phyloP scores from a whole-genome alignment of 2,329 filamentous ascomycete species.

The Eutypa lata region DNA sequence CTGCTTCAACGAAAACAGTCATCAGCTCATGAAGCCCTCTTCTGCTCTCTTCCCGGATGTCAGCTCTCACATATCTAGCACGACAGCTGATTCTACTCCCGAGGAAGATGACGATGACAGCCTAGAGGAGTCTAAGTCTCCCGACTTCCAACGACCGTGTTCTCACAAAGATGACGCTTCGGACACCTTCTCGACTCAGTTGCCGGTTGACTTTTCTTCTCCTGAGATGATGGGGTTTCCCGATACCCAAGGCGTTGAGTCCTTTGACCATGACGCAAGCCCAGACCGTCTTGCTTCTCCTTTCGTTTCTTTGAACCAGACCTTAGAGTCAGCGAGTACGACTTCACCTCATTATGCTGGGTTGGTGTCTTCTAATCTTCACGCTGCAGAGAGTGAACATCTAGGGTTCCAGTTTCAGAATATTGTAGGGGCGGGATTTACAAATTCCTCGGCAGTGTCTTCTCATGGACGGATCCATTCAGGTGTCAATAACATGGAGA shows the following conservation, averaged over 20 bases:
- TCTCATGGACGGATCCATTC: background rate
- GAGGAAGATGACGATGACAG: slow-evolving; percentile 11
- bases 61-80: slow-evolving; percentile 16
- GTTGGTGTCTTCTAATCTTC: background rate
- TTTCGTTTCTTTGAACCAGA: background rate
- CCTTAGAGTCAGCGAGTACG: background rate
- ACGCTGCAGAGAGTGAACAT: background rate
- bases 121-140: slow-evolving; percentile 10
- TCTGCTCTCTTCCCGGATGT: slow-evolving; percentile 32
- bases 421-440: background rate
- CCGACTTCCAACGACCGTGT: slow-evolving; percentile 7
- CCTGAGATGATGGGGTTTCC: slow-evolving; percentile 12
- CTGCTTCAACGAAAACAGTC: slow-evolving; percentile 25
- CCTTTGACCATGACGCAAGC: background rate
- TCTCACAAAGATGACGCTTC: slow-evolving; percentile 11
- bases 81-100: slow-evolving; percentile 14
- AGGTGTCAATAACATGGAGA: background rate
- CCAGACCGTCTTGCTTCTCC: background rate
- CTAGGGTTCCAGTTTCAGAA: background rate
- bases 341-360: background rate
- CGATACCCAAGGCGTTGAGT: slow-evolving; percentile 7
- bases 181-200: slow-evolving; percentile 21
- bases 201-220: slow-evolving; percentile 17
- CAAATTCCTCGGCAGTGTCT: background rate
- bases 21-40: slow-evolving; percentile 32